Base-by-base conservation (phyloP, 2,329 filamentous ascomycete genomes). In the Ophiosphaerella herpotricha region DNA sequence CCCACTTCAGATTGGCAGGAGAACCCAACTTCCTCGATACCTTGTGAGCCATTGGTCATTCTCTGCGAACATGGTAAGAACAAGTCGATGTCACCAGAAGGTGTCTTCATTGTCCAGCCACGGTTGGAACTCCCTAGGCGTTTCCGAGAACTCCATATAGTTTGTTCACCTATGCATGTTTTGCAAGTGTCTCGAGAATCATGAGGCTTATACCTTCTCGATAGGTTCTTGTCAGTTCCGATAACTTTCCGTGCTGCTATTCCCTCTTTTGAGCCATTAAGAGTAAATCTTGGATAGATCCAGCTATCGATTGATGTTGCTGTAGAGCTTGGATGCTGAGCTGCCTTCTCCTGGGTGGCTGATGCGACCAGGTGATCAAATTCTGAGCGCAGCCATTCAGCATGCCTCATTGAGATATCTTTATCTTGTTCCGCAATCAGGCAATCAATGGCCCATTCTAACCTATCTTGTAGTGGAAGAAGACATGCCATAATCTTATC, bases 401-500 rank as follows among this genome's bases (percentile, higher is more conserved):
- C 35, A 8, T 52, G 16, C n/a, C 18, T 7, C 9, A 23, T 18
- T 1, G 46, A 34, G 9, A 55, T 32, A 0, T 43, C 32, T 2
- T 38, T 14, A 5, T 5, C 18, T 7, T 32, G 16, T 16, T 44
- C 38, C 21, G 18, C 32, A 26, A 49, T 24, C 4, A 46, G 26
- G 7, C 33, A 33, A 12, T 11, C 18, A 2, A 48, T 43, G 0
- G 46, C 37, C 2, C n/a, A 24, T 5, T 45, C 29, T 13, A 54
- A 5, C 7, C 45, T 35, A 1, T 39, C 32, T 32, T 45, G 43
- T 16, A 48, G 23, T 1, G 46, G 40, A 5, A 54, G 43, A 9
- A 54, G 29, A 31, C 48, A 52, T 1, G 52, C 48, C 41, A 55
- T 43, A 29, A 55, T 49, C 43, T 48, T 48, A 21, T 55, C 48